Conservation (phyloP, 306 rosid genomes). For the Arachis hypogaea region DNA sequence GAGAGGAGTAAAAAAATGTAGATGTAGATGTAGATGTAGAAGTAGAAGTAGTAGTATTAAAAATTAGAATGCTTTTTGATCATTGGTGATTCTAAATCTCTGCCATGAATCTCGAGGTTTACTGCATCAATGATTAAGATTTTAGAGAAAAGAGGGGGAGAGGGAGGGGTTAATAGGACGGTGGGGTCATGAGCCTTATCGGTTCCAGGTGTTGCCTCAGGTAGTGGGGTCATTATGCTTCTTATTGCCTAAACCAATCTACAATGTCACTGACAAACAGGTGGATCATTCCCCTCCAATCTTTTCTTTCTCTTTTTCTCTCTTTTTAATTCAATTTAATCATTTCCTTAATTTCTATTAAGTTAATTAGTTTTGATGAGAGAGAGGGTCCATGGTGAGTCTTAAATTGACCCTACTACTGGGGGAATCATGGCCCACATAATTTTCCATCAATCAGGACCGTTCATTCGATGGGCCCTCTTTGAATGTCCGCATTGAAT, state of each 20-base stretch:
- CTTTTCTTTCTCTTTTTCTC: constrained; percentile 30
- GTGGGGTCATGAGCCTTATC: constrained; percentile 79
- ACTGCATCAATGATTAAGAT: constrained; percentile 80
- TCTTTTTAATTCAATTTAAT: background rate
- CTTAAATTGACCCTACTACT: constrained; percentile 51
- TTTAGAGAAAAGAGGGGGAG: constrained; percentile 38
- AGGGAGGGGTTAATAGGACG: constrained; percentile 48
- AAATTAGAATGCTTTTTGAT: constrained; percentile 46
- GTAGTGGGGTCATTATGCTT: constrained; percentile 72
- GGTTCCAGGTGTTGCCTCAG: constrained; percentile 94
- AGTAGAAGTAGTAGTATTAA: background rate
- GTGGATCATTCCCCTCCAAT: constrained; percentile 90
- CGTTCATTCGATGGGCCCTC: constrained; percentile 49
- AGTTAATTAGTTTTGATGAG: no score
- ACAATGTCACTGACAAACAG: constrained; percentile 97
- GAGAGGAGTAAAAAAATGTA: background rate
- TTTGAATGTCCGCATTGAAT: constrained; percentile 51
- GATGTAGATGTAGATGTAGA: no score
- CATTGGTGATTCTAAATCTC: constrained; percentile 38
- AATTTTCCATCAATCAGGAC: constrained; percentile 48
- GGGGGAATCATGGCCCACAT: constrained; percentile 46
- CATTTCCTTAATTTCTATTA: no score
- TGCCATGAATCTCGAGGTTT: constrained; percentile 60
- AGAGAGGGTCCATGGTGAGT: constrained; percentile 31
- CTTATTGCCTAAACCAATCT: constrained; percentile 78